Evolutionary conservation across 2,329 filamentous ascomycete species (phyloP), one percentile per base, ranked within the genome.

Genomic region (Zymoseptoria passerinii): DNA sequence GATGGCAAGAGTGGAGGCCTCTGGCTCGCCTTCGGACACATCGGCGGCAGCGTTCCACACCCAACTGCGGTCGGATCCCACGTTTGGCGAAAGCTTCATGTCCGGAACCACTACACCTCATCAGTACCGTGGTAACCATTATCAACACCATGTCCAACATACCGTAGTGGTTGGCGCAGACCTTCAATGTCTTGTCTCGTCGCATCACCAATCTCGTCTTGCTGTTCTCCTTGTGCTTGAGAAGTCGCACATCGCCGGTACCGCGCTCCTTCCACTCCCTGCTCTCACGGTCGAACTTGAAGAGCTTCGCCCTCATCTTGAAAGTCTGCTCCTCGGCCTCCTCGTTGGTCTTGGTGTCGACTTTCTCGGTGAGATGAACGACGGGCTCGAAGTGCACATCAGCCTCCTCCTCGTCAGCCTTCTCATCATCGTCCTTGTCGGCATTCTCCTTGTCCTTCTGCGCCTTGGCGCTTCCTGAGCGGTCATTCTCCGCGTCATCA

Each of bases 161-260:
- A 96, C 92, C 87, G 79, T 99, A 99, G 83, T 99, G 94, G 83
- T 99, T 99, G 74, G 94, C 94, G 87, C 94, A 99, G 78, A 99
- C 94, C 84, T 99, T 99, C 80, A 97, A 86, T 62, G 94, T 99
- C 90, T 97, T 97, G 82, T 99, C 94, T 75, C 94, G 85, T 76
- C 94, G 89, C 94, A 99, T 99, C 69, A 99, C 94, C 70, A 99
- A 81, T 70, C 94, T 86, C 60, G 92, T 96, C 87, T 97, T 97
- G 78, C 88, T 86, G 76, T 96, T 96, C 81, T 96, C 92, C 84
- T 91, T 94, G 83, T 99, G 94, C 86, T 96, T 97, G 74, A 99
- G 82, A 76, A 99, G 83, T 72, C 92, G 86, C 65, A 97, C 92
- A 71, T 97, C 92, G 70, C 94, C 94, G 65, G 94, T 97, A 66